Percentiles rank a stretch among this genome's conserved stretches.
Conservation (phyloP, 306 rosid genomes). For the Mucuna pruriens region DNA sequence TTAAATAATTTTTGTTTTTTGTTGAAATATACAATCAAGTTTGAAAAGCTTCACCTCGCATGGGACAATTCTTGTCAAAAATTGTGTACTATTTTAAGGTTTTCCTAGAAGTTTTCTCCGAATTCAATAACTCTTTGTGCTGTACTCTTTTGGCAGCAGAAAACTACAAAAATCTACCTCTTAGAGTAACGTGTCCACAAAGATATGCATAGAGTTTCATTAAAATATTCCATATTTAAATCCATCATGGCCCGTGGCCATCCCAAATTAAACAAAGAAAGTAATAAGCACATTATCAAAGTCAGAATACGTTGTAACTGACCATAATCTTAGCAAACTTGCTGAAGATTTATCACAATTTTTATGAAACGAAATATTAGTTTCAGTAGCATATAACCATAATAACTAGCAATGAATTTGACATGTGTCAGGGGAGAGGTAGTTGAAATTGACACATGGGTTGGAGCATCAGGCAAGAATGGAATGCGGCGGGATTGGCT, state of each 20-base stretch:
- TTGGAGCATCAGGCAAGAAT: slow-evolving; percentile 94
- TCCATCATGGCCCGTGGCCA: slow-evolving; percentile 23
- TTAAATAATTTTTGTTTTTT: not conserved
- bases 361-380: not conserved
- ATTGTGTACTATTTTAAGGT: slow-evolving; percentile 19
- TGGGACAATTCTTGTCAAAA: slow-evolving; percentile 11
- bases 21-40: slow-evolving; percentile 26
- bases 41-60: not conserved
- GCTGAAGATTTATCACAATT: not conserved
- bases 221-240: slow-evolving; percentile 1
- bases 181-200: slow-evolving; percentile 2
- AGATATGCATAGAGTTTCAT: slow-evolving; percentile 30
- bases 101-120: slow-evolving; percentile 40
- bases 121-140: slow-evolving; percentile 21
- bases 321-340: not conserved
- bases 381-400: not conserved
- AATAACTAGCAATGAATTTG: slow-evolving; percentile 29
- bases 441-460: slow-evolving; percentile 93
- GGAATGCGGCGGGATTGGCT: slow-evolving; percentile 95
- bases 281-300: not conserved
- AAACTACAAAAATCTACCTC: not conserved
- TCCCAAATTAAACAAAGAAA: slow-evolving; percentile 14
- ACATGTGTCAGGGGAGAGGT: slow-evolving; percentile 83
- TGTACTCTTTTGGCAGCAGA: slow-evolving; percentile 19
- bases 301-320: not conserved